Percentiles rank a stretch among this genome's conserved stretches.
phyloP scores from a whole-genome alignment of 176 grass and related monocot genomes.

The Oryza meyeriana region DNA sequence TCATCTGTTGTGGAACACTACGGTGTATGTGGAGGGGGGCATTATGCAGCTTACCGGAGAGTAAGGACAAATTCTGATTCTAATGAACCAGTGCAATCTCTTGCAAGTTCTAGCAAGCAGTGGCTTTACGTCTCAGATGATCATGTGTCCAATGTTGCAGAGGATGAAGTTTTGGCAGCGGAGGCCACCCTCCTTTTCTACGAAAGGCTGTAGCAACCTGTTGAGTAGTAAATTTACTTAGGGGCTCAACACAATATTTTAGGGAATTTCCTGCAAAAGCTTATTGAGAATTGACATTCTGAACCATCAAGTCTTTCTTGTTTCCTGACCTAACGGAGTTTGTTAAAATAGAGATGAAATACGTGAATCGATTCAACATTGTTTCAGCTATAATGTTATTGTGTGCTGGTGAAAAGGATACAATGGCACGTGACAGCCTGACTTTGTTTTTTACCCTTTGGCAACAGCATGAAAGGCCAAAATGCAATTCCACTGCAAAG shows the following conservation, averaged over 20 bases:
- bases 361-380: background rate
- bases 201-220: constrained; percentile 48
- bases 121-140: constrained; percentile 89
- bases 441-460: background rate
- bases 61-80: constrained; percentile 27
- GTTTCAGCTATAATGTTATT: background rate
- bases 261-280: background rate
- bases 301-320: background rate
- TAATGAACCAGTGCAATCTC: constrained; percentile 25
- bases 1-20: constrained; percentile 87
- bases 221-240: constrained; percentile 6
- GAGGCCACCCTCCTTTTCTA: constrained; percentile 91
- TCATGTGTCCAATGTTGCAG: constrained; percentile 58
- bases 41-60: constrained; percentile 82
- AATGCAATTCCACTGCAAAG: background rate
- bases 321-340: background rate
- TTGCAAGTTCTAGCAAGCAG: constrained; percentile 10
- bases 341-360: background rate
- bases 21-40: constrained; percentile 67
- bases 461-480: background rate
- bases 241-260: background rate
- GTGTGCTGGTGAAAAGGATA: background rate
- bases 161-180: constrained; percentile 59
- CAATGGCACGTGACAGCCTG: background rate
- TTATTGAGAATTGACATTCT: background rate